A percentile compares a stretch with the other conserved stretches of the same genome.
Conservation (phyloP, 73 alveolate species). For the Durusdinium trenchii region DNA sequence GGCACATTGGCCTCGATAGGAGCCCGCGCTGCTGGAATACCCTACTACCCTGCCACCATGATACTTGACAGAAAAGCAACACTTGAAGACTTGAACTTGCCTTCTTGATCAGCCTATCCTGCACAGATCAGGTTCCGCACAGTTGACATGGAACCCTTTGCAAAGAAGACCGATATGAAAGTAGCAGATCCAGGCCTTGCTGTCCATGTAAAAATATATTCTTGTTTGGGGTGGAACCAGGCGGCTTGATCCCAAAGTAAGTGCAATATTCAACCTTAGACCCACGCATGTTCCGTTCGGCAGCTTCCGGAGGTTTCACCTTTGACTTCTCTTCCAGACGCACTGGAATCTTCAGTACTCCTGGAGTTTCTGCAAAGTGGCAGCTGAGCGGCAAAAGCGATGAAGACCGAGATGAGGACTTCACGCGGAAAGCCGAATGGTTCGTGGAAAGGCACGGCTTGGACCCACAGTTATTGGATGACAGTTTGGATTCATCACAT, state of each 20-base stretch:
- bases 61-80: neutral
- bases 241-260: no score
- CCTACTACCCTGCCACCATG: slow-evolving; percentile 88
- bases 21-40: slow-evolving; percentile 77
- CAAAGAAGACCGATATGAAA: neutral
- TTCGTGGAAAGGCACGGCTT: slow-evolving; percentile 63
- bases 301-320: slow-evolving; percentile 33
- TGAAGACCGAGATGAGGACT: neutral
- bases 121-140: neutral
- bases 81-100: neutral
- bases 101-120: neutral
- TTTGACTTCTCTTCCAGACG: slow-evolving; percentile 59
- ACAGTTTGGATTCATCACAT: no score
- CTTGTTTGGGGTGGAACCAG: no score
- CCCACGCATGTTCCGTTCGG: neutral
- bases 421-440: slow-evolving; percentile 61
- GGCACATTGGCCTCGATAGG: slow-evolving; percentile 51
- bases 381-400: slow-evolving; percentile 5
- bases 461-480: no score
- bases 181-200: slow-evolving; percentile 38
- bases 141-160: slow-evolving; percentile 29
- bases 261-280: no score
- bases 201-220: no score
- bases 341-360: slow-evolving; percentile 14
- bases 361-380: slow-evolving; percentile 44